phyloP scores from a whole-genome alignment of 208 protist genomes.

The Kentomonas sorsogonicus region DNA sequence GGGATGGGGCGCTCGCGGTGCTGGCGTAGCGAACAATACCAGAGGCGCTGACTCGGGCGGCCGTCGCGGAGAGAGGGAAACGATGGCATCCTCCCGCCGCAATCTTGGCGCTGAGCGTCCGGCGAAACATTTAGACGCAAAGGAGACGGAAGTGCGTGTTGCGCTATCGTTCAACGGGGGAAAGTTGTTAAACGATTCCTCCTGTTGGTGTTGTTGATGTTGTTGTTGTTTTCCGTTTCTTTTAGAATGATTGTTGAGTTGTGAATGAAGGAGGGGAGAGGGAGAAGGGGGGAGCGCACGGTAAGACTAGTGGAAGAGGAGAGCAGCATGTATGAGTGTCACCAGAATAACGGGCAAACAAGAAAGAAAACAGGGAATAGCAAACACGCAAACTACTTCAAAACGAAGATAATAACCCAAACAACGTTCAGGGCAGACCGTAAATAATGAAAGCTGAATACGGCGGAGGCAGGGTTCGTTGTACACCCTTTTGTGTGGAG shows the following conservation, averaged over 20 bases:
- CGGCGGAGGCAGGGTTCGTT: too few species aligned
- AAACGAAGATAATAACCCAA: not conserved
- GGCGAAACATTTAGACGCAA: too few species aligned
- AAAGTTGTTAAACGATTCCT: too few species aligned
- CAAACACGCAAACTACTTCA: too few species aligned
- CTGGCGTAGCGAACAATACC: conserved; percentile 2
- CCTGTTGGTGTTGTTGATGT: too few species aligned
- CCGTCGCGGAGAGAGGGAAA: not conserved
- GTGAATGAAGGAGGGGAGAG: not conserved
- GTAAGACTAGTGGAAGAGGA: not conserved
- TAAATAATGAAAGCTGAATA: too few species aligned
- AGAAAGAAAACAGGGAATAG: not conserved
- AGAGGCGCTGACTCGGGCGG: not conserved
- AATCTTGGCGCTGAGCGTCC: too few species aligned
- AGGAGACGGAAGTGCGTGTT: too few species aligned
- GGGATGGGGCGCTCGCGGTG: conserved; percentile 5
- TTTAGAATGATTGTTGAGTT: not conserved
- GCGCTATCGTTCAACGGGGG: too few species aligned
- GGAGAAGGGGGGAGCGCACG: not conserved
- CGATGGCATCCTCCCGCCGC: not conserved
- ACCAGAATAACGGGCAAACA: not conserved
- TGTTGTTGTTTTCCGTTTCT: too few species aligned
- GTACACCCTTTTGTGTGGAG: too few species aligned
- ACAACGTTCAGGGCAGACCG: too few species aligned
- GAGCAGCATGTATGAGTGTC: conserved; percentile 5